phyloP scores from a whole-genome alignment of 2,329 filamentous ascomycete species.

The Aspergillus awamori region DNA sequence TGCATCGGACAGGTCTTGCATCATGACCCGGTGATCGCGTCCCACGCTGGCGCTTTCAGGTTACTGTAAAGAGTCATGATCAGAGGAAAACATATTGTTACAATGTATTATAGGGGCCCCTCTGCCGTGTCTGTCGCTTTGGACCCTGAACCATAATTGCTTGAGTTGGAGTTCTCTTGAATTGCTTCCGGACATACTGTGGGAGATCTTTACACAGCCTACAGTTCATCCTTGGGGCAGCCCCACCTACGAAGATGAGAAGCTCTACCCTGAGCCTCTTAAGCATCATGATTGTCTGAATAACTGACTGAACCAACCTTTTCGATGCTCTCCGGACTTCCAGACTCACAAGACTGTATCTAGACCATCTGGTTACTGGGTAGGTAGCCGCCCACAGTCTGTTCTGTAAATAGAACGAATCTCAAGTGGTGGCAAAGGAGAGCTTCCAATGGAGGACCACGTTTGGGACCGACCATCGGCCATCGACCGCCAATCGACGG shows the following conservation, averaged over 20 bases:
- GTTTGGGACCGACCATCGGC: neutral
- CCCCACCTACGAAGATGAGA: too few relatives aligned
- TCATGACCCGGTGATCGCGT: neutral
- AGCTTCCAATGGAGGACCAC: conserved; percentile 3
- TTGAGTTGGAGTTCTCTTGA: too few relatives aligned
- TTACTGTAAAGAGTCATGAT: neutral
- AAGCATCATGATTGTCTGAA: too few relatives aligned
- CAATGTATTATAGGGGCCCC: too few relatives aligned
- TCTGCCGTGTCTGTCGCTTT: neutral
- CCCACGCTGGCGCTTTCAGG: neutral
- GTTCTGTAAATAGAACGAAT: conserved; percentile 17
- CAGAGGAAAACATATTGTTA: neutral
- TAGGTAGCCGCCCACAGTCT: neutral
- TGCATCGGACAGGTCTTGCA: conserved; percentile 1
- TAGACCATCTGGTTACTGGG: too few relatives aligned
- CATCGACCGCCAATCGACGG: neutral
- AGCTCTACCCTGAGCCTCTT: too few relatives aligned
- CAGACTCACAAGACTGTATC: too few relatives aligned
- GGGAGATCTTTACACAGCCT: too few relatives aligned
- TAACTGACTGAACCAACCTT: neutral
- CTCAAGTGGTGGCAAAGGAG: conserved; percentile 10
- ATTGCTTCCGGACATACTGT: too few relatives aligned
- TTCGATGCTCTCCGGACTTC: neutral
- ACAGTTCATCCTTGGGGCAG: too few relatives aligned
- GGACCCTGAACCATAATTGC: neutral